Evolutionary conservation across 1,284 basidiomycete species (phyloP), one percentile per base, ranked within the genome.

Genomic region (Sanghuangporus baumii): DNA sequence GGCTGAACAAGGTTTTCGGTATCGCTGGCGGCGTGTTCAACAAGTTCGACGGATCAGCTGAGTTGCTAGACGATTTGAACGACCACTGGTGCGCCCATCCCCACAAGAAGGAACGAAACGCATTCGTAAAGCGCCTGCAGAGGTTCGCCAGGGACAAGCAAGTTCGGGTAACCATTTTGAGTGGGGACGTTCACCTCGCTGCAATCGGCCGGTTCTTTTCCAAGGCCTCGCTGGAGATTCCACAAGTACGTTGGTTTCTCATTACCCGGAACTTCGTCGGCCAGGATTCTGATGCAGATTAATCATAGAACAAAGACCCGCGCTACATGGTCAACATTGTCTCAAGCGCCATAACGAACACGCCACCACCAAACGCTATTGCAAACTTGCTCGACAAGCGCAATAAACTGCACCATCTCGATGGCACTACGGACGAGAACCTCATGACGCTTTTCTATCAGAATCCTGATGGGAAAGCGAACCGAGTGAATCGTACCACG

Each of bases 81-180:
- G 73, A 73, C 60, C 73, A 73, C 67, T 64, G 65, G 61, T 75
- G 73, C 59, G 73, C 76, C 0, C 70, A 65, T 20, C 68, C 68
- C 3, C 78, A 80, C 69, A 79, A 79, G 67, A 67, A 69, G 23
- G 79, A 80, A 63, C 72, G 78, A 26, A 80, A 80, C 65, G 70
- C 69, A 65, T 71, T 80, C 36, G 69, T 80, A 11, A 68, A 72
- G 58, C 69, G 73, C 12, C 68, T 71, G 48, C 72, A 73, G 66
- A 59, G 69, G 16, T 66, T 74, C 34, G 71, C 73, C 0, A 41
- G 67, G 26, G 59, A 67, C 23, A 70, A 70, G 57, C 65, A 71
- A 23, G 46, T 75, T 7, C 71, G 74, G 14, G 67, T 76, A n/a
- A 71, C 71, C 7, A 74, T 72, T 62, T 67, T 75, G 41, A 70